phyloP scores from a whole-genome alignment of 164 flowering plant species.

The Vitis rotundifolia region DNA sequence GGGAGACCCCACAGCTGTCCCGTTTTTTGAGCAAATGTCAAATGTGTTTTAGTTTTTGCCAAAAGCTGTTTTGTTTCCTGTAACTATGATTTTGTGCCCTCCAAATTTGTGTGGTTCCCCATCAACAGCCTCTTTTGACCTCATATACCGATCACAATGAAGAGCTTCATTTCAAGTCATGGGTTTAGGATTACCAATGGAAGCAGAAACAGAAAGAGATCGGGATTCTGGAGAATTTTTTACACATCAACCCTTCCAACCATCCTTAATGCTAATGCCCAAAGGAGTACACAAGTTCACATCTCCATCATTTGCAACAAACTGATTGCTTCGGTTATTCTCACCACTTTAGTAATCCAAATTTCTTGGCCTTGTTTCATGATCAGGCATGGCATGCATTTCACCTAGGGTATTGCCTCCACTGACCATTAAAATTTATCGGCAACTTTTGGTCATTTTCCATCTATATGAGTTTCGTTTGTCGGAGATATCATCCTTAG shows the following conservation, averaged over 20 bases:
- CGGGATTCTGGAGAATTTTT: neutral
- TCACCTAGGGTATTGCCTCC: slow-evolving; percentile 23
- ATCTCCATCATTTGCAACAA: neutral
- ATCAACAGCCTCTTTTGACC: neutral
- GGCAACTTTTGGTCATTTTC: slow-evolving; percentile 19
- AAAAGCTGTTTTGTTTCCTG: too few species aligned
- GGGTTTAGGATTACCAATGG: slow-evolving; percentile 1
- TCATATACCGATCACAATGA: slow-evolving; percentile 2
- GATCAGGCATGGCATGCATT: slow-evolving; percentile 22
- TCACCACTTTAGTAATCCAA: slow-evolving; percentile 9
- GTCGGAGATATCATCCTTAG: slow-evolving; percentile 32
- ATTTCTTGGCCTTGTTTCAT: slow-evolving; percentile 1
- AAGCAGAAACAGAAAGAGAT: slow-evolving; percentile 1
- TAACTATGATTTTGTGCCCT: too few species aligned
- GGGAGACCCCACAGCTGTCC: too few species aligned
- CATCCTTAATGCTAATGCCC: slow-evolving; percentile 5
- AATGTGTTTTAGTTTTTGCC: too few species aligned
- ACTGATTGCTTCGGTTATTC: neutral
- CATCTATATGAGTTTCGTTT: slow-evolving; percentile 19
- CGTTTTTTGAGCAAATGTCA: too few species aligned
- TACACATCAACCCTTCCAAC: slow-evolving; percentile 4
- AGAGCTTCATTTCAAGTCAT: neutral
- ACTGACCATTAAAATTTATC: slow-evolving; percentile 17
- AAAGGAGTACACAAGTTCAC: neutral
- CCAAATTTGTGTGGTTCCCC: neutral